Evolutionary conservation across 2,329 filamentous ascomycete genomes (phyloP).

Genomic region (Penicillium sp.): DNA sequence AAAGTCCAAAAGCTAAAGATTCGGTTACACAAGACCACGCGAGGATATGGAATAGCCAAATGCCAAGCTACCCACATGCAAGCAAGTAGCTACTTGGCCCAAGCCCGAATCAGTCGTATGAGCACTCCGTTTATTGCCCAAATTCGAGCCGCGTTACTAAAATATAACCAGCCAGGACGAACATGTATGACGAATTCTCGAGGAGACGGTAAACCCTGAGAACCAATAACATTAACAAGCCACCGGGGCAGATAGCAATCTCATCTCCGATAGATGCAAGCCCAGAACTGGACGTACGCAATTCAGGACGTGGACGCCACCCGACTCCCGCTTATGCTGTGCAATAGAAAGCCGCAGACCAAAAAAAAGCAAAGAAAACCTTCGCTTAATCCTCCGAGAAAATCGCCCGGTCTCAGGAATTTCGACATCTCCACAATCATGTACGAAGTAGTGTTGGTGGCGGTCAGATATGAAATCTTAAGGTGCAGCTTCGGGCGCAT

Average conservation of each 20-base stretch:
- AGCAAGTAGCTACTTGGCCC: background rate
- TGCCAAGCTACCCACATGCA: background rate
- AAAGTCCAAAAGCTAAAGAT: too few species aligned
- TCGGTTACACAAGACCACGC: background rate
- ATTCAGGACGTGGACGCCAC: slow-evolving; percentile 2
- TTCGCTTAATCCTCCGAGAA: background rate
- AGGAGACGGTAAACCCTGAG: background rate
- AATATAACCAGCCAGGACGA: background rate
- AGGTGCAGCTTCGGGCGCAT: background rate
- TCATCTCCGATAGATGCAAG: slow-evolving; percentile 3
- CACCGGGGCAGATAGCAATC: background rate
- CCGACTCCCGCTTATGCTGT: background rate
- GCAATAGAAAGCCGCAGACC: background rate
- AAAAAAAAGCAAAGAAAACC: background rate
- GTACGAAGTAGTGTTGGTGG: background rate
- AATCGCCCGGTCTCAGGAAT: background rate
- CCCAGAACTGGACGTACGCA: background rate
- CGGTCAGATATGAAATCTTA: background rate
- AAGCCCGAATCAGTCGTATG: background rate
- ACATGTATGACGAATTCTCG: background rate
- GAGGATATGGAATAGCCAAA: background rate
- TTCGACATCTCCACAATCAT: background rate
- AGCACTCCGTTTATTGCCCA: background rate
- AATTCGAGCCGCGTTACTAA: background rate
- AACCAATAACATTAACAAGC: background rate